Base-by-base conservation (phyloP, 306 rosid species). In the Trifolium repens region DNA sequence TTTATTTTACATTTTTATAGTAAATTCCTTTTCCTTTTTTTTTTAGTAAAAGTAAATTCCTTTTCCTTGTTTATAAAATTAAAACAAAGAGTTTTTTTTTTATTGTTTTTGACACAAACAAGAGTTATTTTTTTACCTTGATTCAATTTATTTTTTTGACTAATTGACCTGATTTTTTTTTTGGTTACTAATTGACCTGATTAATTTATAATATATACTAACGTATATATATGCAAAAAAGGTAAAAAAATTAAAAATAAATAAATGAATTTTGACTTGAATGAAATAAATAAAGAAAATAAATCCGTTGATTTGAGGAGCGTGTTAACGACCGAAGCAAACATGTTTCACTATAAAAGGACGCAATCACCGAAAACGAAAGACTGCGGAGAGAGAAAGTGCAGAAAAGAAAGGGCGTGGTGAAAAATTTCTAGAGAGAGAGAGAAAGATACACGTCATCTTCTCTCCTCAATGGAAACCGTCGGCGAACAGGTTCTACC, bases 381-480 rank as follows among this genome's bases (percentile, higher is more conserved):
- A 17, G 40, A 40, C 64, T 32, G 57, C 74, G 79, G 86, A 76
- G 83, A 68, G 70, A 87, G 96, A 83, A 86, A 50, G 83, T 64
- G 46, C 67, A 76, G 82, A 83, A 67, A 58, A 78, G 79, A 72
- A 79, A 79, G 78, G 68, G 91, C 89, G 91, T 84, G 84, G 79
- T 35, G 63, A 32, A 32, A 75, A 40, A 7, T 40, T 67, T 63
- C 43, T 69, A 76, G 69, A 66, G 40, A 67, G 70, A 61, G 78
- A 54, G 74, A 53, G 6, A 32, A 19, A 66, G 17, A 16, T n/a
- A 39, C 50, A 57, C 7, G 39, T 15, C 35, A n/a, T 78, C 39
- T 63, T 42, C 78, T 66, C 87, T 52, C 83, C 77, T 59, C 85
- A 42, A 94, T 94, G 98, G 93, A 92, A 73, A 87, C 77, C 89